Evolutionary conservation across 2,329 filamentous ascomycete species (phyloP), one percentile per base, ranked within the genome.

Genomic region (Fonsecaea multimorphosa): DNA sequence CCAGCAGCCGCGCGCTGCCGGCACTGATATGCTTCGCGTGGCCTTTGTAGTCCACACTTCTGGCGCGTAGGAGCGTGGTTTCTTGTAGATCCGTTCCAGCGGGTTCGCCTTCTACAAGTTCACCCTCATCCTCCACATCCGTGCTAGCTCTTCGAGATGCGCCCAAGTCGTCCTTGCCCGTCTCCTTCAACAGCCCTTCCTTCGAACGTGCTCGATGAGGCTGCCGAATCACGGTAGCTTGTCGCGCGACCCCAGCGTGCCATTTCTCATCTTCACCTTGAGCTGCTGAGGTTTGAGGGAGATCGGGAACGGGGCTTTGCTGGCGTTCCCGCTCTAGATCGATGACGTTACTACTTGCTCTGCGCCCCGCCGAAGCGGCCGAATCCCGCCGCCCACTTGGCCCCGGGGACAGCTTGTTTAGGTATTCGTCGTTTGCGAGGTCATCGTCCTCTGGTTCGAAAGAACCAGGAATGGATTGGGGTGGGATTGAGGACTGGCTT

Each of bases 21-120:
- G 90, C 89, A 73, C 90, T 93, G 73, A 93, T 88, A 69, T 89
- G 89, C 61, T 89, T 85, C 22, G 82, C 86, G 72, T 93, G 90
- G 9, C 84, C 82, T 72, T 86, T 86, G 57, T 90, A 81, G 67
- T 89, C 86, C 64, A 94, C 82, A 76, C 90, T 94, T 58, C 84
- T 88, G 31, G 92, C 91, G 71, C 89, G 87, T 72, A 70, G 52
- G 40, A 72, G 58, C 16, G 60, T 63, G 53, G 53, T 57, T 31
- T 44, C 64, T 56, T 51, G 71, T 61, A 53, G 55, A 62, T 63
- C 68, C 64, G 57, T 38, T 22, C 40, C 61, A n/a, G 58, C 56
- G 22, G 44, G 64, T 38, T 69, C 68, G 34, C 56, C 60, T 46
- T 74, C 73, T 2, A 72, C 68, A 11, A 71, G 70, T 19, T 75